These are phyloP conservation scores for Schrenkiella parvula DNA, from an alignment of 345 rosid species.

Conservation along the genomic window DNA sequence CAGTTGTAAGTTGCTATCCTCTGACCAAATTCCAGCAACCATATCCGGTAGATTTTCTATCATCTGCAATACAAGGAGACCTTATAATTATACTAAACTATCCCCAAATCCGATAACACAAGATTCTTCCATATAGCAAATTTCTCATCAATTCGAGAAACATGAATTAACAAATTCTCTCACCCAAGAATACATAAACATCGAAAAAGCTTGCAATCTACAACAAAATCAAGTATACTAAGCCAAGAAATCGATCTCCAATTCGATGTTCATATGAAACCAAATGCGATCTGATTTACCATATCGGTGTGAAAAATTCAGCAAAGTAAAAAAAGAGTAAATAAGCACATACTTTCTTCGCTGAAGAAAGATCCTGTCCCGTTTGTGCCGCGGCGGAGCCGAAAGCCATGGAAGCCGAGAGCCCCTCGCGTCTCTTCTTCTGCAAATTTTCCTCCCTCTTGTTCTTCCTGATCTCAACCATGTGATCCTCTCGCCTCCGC, in stretches of 20 bases:
- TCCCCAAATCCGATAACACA: background rate
- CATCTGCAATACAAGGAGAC: constrained; percentile 38
- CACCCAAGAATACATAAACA: background rate
- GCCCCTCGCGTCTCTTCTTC: constrained; percentile 73
- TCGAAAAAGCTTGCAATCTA: background rate
- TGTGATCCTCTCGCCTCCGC: constrained; percentile 73
- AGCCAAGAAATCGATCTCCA: background rate
- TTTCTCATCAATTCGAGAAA: background rate
- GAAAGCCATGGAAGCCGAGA: constrained; percentile 32
- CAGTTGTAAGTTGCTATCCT: constrained; percentile 50
- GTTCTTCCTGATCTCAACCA: constrained; percentile 89
- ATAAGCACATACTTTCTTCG: constrained; percentile 46
- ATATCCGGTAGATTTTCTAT: constrained; percentile 53
- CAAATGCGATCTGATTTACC: background rate
- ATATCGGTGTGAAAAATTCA: background rate
- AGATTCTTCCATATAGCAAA: background rate
- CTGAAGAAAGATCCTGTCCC: constrained; percentile 35
- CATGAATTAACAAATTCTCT: background rate
- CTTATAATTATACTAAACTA: background rate
- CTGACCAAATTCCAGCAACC: constrained; percentile 62
- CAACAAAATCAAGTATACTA: background rate
- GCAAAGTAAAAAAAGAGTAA: background rate
- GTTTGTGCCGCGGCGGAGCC: constrained; percentile 25
- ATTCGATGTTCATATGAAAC: background rate
- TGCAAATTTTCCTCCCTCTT: constrained; percentile 69